A percentile compares a stretch with the other conserved stretches of the same genome.
phyloP scores from a whole-genome alignment of 106 monocot genomes.

The Dendrobium huoshanense region DNA sequence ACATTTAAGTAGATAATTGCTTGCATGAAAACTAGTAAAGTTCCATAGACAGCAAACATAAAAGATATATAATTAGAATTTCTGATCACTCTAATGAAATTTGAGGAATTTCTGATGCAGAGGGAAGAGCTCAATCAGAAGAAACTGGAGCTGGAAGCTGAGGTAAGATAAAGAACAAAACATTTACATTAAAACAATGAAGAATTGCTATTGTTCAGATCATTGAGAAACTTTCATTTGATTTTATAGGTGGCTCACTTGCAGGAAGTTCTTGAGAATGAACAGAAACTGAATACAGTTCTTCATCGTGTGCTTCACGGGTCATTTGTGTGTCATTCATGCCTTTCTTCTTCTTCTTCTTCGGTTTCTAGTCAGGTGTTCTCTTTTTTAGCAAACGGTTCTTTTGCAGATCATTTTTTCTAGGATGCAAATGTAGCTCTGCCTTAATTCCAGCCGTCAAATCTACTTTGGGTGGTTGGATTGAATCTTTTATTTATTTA shows the following conservation, averaged over 20 bases:
- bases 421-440: conserved; percentile 50
- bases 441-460: too few relatives aligned
- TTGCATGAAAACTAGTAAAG: not conserved
- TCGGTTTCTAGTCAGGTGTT: conserved; percentile 47
- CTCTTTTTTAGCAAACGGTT: too few relatives aligned
- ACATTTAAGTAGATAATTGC: not conserved
- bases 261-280: conserved; percentile 43
- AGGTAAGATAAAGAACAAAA: conserved; percentile 20
- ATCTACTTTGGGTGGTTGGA: too few relatives aligned
- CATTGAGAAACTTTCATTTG: too few relatives aligned
- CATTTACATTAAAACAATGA: not conserved
- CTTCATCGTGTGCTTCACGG: conserved; percentile 41
- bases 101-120: too few relatives aligned
- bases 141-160: conserved; percentile 74
- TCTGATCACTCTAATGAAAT: too few relatives aligned
- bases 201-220: too few relatives aligned
- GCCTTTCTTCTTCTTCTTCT: conserved; percentile 22
- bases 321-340: conserved; percentile 31
- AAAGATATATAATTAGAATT: not conserved
- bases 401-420: too few relatives aligned
- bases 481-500: too few relatives aligned
- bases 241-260: conserved; percentile 44
- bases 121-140: conserved; percentile 16
- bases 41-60: not conserved
- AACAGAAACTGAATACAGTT: conserved; percentile 47